phyloP scores from a whole-genome alignment of 1,284 basidiomycete species.

The Pseudozyma tsukubaensis region DNA sequence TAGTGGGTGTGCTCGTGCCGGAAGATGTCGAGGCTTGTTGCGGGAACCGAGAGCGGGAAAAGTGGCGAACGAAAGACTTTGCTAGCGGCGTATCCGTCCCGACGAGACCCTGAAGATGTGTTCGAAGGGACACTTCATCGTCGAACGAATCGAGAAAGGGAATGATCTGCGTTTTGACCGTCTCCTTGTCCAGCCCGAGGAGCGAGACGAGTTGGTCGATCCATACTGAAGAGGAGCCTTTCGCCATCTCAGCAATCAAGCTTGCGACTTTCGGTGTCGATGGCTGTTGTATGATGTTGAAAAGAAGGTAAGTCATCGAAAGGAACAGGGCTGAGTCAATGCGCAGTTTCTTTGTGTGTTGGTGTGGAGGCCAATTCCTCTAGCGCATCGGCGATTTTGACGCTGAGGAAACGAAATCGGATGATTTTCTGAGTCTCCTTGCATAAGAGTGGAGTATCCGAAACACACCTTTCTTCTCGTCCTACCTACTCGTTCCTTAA shows the following conservation, averaged over 20 bases:
- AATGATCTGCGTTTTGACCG: slow-evolving; percentile 39
- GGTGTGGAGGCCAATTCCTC: slow-evolving; percentile 15
- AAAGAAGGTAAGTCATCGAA: neutral
- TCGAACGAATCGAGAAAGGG: slow-evolving; percentile 54
- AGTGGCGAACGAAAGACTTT: slow-evolving; percentile 40
- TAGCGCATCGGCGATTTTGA: slow-evolving; percentile 1
- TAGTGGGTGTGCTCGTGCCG: slow-evolving; percentile 12
- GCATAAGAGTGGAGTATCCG: slow-evolving; percentile 1
- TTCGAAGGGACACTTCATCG: slow-evolving; percentile 21
- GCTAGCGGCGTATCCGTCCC: slow-evolving; percentile 35
- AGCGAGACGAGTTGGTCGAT: slow-evolving; percentile 46
- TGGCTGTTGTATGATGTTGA: neutral
- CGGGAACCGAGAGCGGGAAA: slow-evolving; percentile 35
- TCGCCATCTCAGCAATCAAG: slow-evolving; percentile 21
- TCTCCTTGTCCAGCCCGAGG: slow-evolving; percentile 45
- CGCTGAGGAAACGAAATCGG: neutral
- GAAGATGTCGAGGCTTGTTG: slow-evolving; percentile 7
- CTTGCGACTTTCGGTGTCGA: neutral
- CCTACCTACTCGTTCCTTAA: slow-evolving; percentile 8
- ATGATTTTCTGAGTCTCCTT: slow-evolving; percentile 5
- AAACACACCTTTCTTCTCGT: slow-evolving; percentile 7
- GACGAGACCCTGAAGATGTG: slow-evolving; percentile 43
- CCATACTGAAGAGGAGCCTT: slow-evolving; percentile 25
- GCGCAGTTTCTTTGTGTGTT: slow-evolving; percentile 6
- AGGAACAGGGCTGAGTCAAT: slow-evolving; percentile 14